phyloP scores from a whole-genome alignment of 306 rosid species.

The Glycine tomentella region DNA sequence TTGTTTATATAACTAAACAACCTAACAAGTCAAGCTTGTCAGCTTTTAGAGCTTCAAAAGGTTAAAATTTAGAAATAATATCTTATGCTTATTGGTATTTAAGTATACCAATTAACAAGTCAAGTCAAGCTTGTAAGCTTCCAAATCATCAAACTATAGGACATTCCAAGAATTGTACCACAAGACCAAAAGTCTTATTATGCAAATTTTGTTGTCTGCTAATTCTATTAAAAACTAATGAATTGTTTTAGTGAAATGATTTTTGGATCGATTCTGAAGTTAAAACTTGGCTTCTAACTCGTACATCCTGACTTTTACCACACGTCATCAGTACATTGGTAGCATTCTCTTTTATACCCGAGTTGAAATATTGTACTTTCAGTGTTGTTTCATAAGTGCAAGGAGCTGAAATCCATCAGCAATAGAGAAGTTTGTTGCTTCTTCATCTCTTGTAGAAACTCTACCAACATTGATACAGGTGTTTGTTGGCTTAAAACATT shows the following conservation, averaged over 20 bases:
- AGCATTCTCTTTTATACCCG: too few relatives aligned
- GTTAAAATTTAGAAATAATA: too few relatives aligned
- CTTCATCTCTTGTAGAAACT: constrained; percentile 62
- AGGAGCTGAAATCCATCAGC: constrained; percentile 65
- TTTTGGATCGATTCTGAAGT: not conserved
- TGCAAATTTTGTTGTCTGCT: not conserved
- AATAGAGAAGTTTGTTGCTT: constrained; percentile 67
- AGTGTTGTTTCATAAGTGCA: constrained; percentile 20
- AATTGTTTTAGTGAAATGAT: not conserved
- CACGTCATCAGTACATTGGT: not conserved
- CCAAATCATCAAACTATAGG: constrained; percentile 21
- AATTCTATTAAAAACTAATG: not conserved
- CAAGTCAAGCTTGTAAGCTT: not conserved
- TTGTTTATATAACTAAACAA: not conserved
- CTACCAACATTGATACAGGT: constrained; percentile 64
- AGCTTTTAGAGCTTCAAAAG: not conserved
- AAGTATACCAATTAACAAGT: not conserved
- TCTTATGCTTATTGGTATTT: not conserved
- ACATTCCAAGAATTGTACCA: constrained; percentile 52
- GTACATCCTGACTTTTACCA: not conserved
- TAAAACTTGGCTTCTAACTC: not conserved
- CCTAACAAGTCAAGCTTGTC: not conserved
- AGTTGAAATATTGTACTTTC: not conserved
- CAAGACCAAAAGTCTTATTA: constrained; percentile 54
- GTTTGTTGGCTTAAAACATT: constrained; percentile 76